Evolutionary conservation across 495 filamentous ascomycete genomes (phyloP).

Genomic region (Thozetella sp.): DNA sequence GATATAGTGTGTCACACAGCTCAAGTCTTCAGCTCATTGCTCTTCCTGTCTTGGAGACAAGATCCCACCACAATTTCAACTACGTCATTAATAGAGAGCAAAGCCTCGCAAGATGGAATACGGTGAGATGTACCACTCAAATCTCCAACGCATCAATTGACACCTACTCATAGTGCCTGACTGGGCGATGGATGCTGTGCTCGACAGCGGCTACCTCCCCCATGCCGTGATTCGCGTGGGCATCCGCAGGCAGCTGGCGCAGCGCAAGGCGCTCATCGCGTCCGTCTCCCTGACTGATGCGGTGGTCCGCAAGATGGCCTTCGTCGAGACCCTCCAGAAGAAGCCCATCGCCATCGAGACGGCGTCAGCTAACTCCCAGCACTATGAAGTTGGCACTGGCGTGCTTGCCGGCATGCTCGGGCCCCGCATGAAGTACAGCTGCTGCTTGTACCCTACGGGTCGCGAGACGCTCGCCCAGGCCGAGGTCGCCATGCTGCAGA

Average conservation of each 20-base stretch:
- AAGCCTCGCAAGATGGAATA: conserved; percentile 10
- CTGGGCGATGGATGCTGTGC: conserved; percentile 24
- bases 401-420: conserved; percentile 58
- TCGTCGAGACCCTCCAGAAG: conserved; percentile 48
- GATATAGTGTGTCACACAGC: no score
- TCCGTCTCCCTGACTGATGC: conserved; percentile 42
- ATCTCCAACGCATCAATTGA: neutral
- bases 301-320: conserved; percentile 58
- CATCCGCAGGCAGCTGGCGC: conserved; percentile 54
- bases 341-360: conserved; percentile 67
- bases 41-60: neutral
- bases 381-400: conserved; percentile 68
- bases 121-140: conserved; percentile 3
- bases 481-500: conserved; percentile 64
- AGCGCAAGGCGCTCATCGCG: conserved; percentile 50
- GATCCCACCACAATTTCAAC: neutral
- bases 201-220: conserved; percentile 63
- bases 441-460: conserved; percentile 58
- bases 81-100: neutral
- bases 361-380: conserved; percentile 61
- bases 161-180: neutral
- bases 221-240: conserved; percentile 57
- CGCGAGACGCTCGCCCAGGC: conserved; percentile 59
- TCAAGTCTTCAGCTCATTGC: no score
- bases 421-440: conserved; percentile 67